phyloP scores from a whole-genome alignment of 805 yeast species.

The Clavispora santaluciae region DNA sequence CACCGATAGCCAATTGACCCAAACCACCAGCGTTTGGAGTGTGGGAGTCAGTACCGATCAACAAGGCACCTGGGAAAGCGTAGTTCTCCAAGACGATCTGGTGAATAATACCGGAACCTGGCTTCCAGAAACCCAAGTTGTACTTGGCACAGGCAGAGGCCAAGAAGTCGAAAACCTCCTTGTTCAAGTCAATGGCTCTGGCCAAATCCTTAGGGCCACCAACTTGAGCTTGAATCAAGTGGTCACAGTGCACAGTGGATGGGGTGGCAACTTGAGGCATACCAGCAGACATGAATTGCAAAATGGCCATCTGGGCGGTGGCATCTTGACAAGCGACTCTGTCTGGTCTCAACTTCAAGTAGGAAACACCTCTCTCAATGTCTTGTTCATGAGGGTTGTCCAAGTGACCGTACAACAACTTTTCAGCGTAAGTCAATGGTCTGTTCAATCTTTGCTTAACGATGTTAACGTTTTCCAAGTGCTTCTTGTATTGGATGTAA shows the following conservation, averaged over 20 bases:
- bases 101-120: slow-evolving; percentile 97
- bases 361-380: slow-evolving; percentile 80
- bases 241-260: slow-evolving; percentile 96
- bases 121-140: slow-evolving; percentile 98
- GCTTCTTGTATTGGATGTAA: slow-evolving; percentile 87
- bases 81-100: slow-evolving; percentile 95
- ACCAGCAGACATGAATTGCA: slow-evolving; percentile 96
- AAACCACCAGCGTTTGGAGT: slow-evolving; percentile 98
- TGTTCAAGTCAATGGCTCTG: slow-evolving; percentile 82
- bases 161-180: slow-evolving; percentile 91
- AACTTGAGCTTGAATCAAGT: slow-evolving; percentile 90
- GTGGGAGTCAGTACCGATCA: slow-evolving; percentile 96
- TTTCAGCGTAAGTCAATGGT: slow-evolving; percentile 94
- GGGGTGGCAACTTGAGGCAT: slow-evolving; percentile 90
- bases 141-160: slow-evolving; percentile 88
- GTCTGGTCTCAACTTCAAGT: slow-evolving; percentile 93
- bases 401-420: slow-evolving; percentile 89
- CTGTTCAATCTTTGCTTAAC: slow-evolving; percentile 77
- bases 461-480: slow-evolving; percentile 80
- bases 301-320: slow-evolving; percentile 96
- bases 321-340: slow-evolving; percentile 99
- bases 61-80: slow-evolving; percentile 95
- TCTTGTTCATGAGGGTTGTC: slow-evolving; percentile 88
- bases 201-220: slow-evolving; percentile 85
- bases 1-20: slow-evolving; percentile 97